Evolutionary conservation across 2,329 filamentous ascomycete genomes (phyloP), one percentile per base, ranked within the genome.

Genomic region (Nemania abortiva): DNA sequence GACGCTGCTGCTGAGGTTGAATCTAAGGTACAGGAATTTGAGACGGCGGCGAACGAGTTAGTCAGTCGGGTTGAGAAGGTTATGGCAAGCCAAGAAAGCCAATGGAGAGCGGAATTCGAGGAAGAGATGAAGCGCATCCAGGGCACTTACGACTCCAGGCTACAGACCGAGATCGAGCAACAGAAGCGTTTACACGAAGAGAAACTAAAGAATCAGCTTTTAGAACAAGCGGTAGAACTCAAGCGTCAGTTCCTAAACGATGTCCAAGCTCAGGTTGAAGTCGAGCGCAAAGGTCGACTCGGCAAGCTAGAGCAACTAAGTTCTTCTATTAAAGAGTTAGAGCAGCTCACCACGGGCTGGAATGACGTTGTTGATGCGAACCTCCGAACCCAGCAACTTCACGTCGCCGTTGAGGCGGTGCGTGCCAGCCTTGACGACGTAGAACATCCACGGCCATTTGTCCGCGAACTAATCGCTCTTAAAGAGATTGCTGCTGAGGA

Each of bases 371-470:
- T 99, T 24, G 94, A 98, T 79, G 86, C 89, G 69, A 98, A 96
- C 82, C 88, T 98, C 71, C 92, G 93, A 81, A 98, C 96, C 0
- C 96, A 99, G 82, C 95, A 98, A 83, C 90, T 99, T 31, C 94
- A 98, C 78, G 94, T 99, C 42, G 96, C 96, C 22, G 92, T 98
- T 34, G 96, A 99, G 79, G 94, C 95, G 47, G 94, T 98, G 60
- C 92, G 93, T 73, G 90, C 93, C 66, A 93, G 91, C 59, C 88
- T 98, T 24, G 91, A 94, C 78, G 91, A 91, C 72, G 87, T 91
- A 13, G 84, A 90, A 52, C 87, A 90, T 75, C 92, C 95, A 22
- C 88, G 89, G 50, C 96, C 96, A 3, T 99, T 99, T 80, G 89
- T 97, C 77, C 90, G 91, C 71, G 96, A 99, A 84, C 90, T 99